These are phyloP conservation scores for Leptographium galeiforme DNA, from an alignment of 2,329 filamentous ascomycete species.

Conservation along the genomic window DNA sequence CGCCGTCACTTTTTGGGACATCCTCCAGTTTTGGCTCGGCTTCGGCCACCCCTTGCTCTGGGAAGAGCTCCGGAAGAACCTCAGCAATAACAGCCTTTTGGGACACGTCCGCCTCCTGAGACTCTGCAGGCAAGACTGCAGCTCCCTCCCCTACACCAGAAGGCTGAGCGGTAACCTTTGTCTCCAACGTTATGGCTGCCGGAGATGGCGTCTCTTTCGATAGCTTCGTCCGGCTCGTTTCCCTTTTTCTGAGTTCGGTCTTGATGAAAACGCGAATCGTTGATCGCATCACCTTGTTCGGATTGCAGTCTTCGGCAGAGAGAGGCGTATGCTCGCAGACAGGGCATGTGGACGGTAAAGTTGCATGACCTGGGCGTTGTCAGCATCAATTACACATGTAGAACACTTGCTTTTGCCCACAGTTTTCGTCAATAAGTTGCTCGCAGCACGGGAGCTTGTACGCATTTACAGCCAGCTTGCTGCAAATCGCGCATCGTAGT, in stretches of 20 bases:
- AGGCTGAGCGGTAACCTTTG: constrained; percentile 8
- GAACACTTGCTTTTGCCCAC: constrained; percentile 36
- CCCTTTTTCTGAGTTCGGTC: constrained; percentile 80
- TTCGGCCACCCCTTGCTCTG: constrained; percentile 6
- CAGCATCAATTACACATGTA: neutral
- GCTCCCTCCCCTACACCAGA: constrained; percentile 4
- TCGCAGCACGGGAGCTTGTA: constrained; percentile 91
- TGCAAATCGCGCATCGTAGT: constrained; percentile 87
- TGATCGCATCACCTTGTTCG: constrained; percentile 80
- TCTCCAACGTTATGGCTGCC: constrained; percentile 26
- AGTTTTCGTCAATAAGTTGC: constrained; percentile 81
- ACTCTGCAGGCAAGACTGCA: constrained; percentile 5
- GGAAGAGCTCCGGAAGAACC: constrained; percentile 2
- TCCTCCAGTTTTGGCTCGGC: constrained; percentile 4
- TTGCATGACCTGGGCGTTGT: constrained; percentile 39
- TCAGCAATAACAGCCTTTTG: constrained; percentile 7
- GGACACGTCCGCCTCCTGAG: constrained; percentile 2
- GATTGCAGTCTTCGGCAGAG: constrained; percentile 71
- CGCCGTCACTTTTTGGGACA: constrained; percentile 3
- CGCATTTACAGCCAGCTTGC: constrained; percentile 78
- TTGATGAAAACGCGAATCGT: constrained; percentile 86
- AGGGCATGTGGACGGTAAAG: constrained; percentile 67
- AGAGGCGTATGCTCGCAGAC: constrained; percentile 88
- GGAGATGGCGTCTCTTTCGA: constrained; percentile 24
- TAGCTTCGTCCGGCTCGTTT: constrained; percentile 45